Evolutionary conservation across 345 rosid genomes (phyloP).

Genomic region (Limnanthes douglasii): DNA sequence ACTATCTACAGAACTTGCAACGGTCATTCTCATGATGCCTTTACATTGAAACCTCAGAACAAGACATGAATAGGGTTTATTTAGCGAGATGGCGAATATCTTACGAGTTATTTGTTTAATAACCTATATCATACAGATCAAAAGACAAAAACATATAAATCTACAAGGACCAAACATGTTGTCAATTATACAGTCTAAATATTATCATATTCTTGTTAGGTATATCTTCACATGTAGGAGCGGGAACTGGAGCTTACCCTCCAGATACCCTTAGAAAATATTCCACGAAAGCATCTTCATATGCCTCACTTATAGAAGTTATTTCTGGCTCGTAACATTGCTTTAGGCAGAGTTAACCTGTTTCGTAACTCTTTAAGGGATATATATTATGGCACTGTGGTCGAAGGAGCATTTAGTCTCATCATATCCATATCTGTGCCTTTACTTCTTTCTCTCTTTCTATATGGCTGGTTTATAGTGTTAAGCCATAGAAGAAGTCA

Average conservation of each 20-base stretch:
- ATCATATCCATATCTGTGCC: neutral
- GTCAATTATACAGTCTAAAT: neutral
- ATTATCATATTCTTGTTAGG: neutral
- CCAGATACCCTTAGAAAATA: neutral
- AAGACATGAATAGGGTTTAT: too few relatives aligned
- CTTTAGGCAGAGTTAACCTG: neutral
- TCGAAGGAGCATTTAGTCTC: neutral
- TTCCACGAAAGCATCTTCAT: neutral
- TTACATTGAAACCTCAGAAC: too few relatives aligned
- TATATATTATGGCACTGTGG: neutral
- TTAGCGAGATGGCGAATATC: too few relatives aligned
- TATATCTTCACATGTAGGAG: neutral
- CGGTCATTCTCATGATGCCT: too few relatives aligned
- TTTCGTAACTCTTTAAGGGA: neutral
- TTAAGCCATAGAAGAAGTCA: constrained; percentile 62
- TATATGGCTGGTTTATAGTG: constrained; percentile 5
- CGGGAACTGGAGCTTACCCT: neutral
- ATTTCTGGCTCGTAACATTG: neutral
- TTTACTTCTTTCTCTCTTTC: constrained; percentile 1
- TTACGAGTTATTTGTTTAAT: too few relatives aligned
- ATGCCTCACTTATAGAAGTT: neutral
- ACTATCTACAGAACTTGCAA: too few relatives aligned
- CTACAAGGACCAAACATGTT: neutral
- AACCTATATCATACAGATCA: too few relatives aligned
- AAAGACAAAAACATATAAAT: neutral